Percentiles rank a stretch among this genome's conserved stretches.
Conservation (phyloP, 116 monocot species). For the Iris pallida region DNA sequence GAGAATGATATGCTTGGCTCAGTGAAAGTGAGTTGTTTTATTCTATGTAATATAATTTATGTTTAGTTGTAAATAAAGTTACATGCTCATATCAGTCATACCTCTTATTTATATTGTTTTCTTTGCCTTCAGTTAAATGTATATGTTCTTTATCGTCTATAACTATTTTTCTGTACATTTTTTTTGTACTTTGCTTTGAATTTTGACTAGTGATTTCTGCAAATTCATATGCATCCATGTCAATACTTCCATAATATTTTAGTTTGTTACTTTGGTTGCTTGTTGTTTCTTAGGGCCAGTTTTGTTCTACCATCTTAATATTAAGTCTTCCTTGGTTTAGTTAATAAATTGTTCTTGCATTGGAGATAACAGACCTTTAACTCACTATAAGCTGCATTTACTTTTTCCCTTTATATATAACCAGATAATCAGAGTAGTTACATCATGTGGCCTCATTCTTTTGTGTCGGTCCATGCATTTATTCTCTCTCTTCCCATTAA, state of each 20-base stretch:
- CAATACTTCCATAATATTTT: no score
- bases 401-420: not conserved
- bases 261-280: no score
- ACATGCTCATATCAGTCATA: conserved; percentile 1
- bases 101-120: not conserved
- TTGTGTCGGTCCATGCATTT: not conserved
- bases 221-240: no score
- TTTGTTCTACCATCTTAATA: no score
- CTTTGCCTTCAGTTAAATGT: no score
- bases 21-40: conserved; percentile 58
- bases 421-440: not conserved
- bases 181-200: no score
- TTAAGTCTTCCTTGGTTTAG: no score
- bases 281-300: no score
- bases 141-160: no score
- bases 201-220: no score
- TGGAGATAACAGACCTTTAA: not conserved
- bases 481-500: not conserved
- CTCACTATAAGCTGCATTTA: not conserved
- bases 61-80: not conserved
- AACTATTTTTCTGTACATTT: no score
- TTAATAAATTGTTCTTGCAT: no score
- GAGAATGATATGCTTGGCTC: conserved; percentile 96
- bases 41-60: not conserved
- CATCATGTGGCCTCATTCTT: not conserved